A percentile compares a stretch with the other conserved stretches of the same genome.
Evolutionary conservation across 208 protist species (phyloP).

Genomic region (Leishmania arabica): DNA sequence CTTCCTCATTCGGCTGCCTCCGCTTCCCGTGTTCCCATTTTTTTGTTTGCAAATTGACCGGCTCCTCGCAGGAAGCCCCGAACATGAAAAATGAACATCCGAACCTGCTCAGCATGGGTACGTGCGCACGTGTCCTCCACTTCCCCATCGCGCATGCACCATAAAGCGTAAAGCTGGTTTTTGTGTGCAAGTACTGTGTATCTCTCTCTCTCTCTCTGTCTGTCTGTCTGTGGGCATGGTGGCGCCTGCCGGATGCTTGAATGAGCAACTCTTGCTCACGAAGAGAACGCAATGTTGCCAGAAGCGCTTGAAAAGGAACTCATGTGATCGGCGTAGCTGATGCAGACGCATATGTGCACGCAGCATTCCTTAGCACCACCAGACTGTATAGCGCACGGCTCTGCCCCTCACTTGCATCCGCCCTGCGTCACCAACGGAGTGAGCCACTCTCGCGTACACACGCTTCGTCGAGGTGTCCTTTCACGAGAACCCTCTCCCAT

Average conservation of each 20-base stretch:
- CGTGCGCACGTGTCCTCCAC: neutral
- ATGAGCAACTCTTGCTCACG: neutral
- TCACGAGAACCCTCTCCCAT: neutral
- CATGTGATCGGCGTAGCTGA: neutral
- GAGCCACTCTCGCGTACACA: neutral
- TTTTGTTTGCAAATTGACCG: neutral
- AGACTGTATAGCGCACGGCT: neutral
- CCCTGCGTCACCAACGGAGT: neutral
- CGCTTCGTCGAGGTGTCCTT: neutral
- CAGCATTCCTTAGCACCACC: neutral
- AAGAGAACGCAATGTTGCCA: neutral
- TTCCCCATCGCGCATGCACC: neutral
- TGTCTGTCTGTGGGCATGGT: neutral
- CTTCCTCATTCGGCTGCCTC: neutral
- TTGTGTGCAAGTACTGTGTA: no score
- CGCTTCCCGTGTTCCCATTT: neutral
- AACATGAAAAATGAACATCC: neutral
- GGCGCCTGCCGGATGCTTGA: neutral
- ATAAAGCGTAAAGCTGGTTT: no score
- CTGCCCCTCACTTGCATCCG: neutral
- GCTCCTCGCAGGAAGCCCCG: neutral
- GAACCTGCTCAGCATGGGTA: neutral
- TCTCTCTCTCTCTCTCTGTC: neutral
- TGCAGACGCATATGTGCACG: neutral
- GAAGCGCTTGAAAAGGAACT: neutral